phyloP scores from a whole-genome alignment of 495 filamentous ascomycete species.

The Daldinia bambusicola region DNA sequence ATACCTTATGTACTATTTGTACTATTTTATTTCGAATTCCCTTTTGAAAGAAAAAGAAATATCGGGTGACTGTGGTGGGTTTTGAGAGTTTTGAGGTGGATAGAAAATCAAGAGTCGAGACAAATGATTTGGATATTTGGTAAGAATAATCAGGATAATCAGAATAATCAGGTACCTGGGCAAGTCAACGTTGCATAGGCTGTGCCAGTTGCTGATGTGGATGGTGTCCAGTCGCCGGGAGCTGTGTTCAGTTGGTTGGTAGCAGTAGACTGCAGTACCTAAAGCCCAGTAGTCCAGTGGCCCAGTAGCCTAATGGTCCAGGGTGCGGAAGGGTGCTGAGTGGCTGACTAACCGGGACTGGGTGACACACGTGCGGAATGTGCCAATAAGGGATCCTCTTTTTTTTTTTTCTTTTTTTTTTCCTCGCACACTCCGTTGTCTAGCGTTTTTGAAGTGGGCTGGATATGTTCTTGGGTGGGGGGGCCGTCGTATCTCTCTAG shows the following conservation, averaged over 20 bases:
- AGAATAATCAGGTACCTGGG: slow-evolving; percentile 42
- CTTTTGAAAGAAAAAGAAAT: slow-evolving; percentile 22
- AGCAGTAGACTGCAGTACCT: not conserved
- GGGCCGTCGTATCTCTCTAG: slow-evolving; percentile 33
- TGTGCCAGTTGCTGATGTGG: slow-evolving; percentile 44
- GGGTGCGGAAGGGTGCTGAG: not conserved
- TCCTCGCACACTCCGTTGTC: slow-evolving; percentile 38
- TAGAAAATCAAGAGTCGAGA: slow-evolving; percentile 16
- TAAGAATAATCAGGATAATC: slow-evolving; percentile 38
- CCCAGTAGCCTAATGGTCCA: not conserved
- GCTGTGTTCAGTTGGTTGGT: slow-evolving; percentile 36
- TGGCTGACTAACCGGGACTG: slow-evolving; percentile 8
- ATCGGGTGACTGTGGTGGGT: slow-evolving; percentile 30
- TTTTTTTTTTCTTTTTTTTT: slow-evolving; percentile 7
- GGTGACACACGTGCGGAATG: slow-evolving; percentile 41
- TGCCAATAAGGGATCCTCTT: slow-evolving; percentile 26
- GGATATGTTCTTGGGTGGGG: slow-evolving; percentile 26
- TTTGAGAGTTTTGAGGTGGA: slow-evolving; percentile 10
- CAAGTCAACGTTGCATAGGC: slow-evolving; percentile 47
- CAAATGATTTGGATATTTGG: slow-evolving; percentile 30
- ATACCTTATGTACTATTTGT: slow-evolving; percentile 7
- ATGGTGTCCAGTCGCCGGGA: slow-evolving; percentile 43
- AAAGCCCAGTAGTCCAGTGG: too few species aligned
- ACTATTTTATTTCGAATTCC: not conserved
- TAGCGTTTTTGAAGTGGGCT: slow-evolving; percentile 42